Evolutionary conservation across 495 filamentous ascomycete genomes (phyloP).

Genomic region (Oleoguttula mirabilis): DNA sequence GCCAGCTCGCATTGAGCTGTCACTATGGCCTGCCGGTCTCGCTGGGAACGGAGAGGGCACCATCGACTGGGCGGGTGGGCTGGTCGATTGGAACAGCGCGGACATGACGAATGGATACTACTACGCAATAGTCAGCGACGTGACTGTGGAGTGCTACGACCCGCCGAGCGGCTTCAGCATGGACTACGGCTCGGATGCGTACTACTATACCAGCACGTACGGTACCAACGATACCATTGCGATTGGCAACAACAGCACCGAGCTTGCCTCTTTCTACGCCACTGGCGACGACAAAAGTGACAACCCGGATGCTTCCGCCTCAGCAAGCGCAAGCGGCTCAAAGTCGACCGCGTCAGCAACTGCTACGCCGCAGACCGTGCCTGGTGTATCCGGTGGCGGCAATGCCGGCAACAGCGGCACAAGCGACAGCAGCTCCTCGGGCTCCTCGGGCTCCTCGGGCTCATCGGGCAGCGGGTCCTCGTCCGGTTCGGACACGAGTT

Average conservation of each 20-base stretch:
- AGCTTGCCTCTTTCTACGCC: slow-evolving; percentile 67
- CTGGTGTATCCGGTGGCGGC: slow-evolving; percentile 27
- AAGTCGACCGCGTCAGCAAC: slow-evolving; percentile 2
- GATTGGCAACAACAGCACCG: slow-evolving; percentile 59
- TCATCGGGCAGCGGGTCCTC: slow-evolving; percentile 1
- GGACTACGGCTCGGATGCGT: slow-evolving; percentile 49
- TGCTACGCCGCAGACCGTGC: slow-evolving; percentile 25
- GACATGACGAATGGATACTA: slow-evolving; percentile 86
- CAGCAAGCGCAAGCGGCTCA: slow-evolving; percentile 5
- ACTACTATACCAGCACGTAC: slow-evolving; percentile 54
- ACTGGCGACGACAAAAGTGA: slow-evolving; percentile 43
- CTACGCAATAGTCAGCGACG: slow-evolving; percentile 66
- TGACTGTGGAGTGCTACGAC: slow-evolving; percentile 75
- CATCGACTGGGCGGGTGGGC: slow-evolving; percentile 80
- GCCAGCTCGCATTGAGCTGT: slow-evolving; percentile 84
- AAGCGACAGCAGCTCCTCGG: background rate
- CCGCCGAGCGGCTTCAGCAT: slow-evolving; percentile 49
- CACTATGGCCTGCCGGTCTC: slow-evolving; percentile 88
- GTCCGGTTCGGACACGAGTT: background rate
- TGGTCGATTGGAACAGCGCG: slow-evolving; percentile 71
- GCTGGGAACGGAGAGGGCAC: slow-evolving; percentile 71
- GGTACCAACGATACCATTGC: slow-evolving; percentile 65
- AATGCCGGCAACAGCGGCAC: slow-evolving; percentile 5
- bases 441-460: background rate
- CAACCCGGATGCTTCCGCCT: slow-evolving; percentile 18